Percentiles rank a stretch among this genome's conserved stretches.
Evolutionary conservation across 495 filamentous ascomycete species (phyloP).

Genomic region (Penicillium parvum): DNA sequence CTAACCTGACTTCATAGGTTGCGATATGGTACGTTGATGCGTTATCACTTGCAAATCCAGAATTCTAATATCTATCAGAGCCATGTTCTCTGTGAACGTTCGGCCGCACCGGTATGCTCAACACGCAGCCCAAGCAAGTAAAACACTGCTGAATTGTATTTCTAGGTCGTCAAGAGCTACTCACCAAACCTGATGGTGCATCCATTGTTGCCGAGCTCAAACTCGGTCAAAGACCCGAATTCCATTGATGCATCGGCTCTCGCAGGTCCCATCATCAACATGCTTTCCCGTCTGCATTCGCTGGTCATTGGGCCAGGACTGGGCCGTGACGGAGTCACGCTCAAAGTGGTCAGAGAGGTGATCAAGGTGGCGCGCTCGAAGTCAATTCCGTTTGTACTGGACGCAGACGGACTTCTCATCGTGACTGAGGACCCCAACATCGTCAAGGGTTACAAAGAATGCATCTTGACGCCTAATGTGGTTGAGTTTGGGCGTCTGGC

Average conservation of each 20-base stretch:
- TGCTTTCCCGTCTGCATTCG: slow-evolving; percentile 85
- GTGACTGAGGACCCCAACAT: slow-evolving; percentile 71
- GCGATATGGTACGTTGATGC: slow-evolving; percentile 62
- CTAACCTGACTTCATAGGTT: slow-evolving; percentile 42
- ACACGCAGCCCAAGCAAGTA: background rate
- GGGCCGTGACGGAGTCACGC: slow-evolving; percentile 84
- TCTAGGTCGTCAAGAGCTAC: slow-evolving; percentile 86
- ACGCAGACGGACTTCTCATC: slow-evolving; percentile 84
- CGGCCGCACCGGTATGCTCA: slow-evolving; percentile 56
- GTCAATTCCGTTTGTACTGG: slow-evolving; percentile 78
- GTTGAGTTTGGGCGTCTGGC: slow-evolving; percentile 86
- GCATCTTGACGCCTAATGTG: slow-evolving; percentile 91
- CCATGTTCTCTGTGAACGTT: slow-evolving; percentile 93
- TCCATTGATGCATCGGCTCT: slow-evolving; percentile 52
- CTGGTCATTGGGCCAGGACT: slow-evolving; percentile 92
- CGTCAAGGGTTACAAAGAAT: slow-evolving; percentile 73
- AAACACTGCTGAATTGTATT: background rate
- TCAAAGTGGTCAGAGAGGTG: slow-evolving; percentile 74
- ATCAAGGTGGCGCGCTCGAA: slow-evolving; percentile 72
- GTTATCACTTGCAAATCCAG: background rate
- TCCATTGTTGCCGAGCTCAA: slow-evolving; percentile 77
- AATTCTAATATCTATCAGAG: slow-evolving; percentile 52
- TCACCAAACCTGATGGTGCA: slow-evolving; percentile 99
- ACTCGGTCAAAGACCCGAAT: slow-evolving; percentile 39
- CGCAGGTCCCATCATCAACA: slow-evolving; percentile 65